Evolutionary conservation across 345 rosid genomes (phyloP), one percentile per base, ranked within the genome.

Genomic region (Alliaria petiolata): DNA sequence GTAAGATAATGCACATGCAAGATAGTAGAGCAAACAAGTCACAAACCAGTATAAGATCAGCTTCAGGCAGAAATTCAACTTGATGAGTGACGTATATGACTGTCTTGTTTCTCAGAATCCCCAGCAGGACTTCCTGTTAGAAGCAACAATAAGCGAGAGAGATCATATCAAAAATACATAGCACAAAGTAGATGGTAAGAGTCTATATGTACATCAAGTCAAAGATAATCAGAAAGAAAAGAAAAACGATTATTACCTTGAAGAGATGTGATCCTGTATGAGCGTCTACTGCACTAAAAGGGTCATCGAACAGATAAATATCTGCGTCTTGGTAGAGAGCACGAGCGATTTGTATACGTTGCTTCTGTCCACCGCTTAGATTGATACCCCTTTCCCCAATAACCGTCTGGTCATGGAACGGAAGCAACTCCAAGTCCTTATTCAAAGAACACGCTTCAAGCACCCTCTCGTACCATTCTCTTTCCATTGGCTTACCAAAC

Each of bases 291-390:
- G 96, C 88, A 69, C 93, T 89, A 63, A 92, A 92, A 44, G 96
- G 95, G 62, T 92, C 98, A 71, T 92, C 96, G 8, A 92, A 80
- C 11, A 92, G 78, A 76, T 85, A 89, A 8, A 87, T 82, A 75
- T 87, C 90, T 0, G 95, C 85, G 55, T 85, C 76, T 7, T 81
- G 82, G 64, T 87, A 89, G 16, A 87, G 61, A 2, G 98, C 92
- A 1, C 95, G 89, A 2, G 96, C 96, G 11, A 92, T 77, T 38
- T 92, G 95, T 65, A 92, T 72, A 25, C 96, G 78, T 61, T 87
- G 96, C 82, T 87, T 89, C 77, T 92, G 98, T 49, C 98, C 93
- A 25, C 96, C 96, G 12, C 96, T 92, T 78, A 92, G 50, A 69
- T 86, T 92, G 43, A 89, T 81, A 15, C 98, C 98, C 33, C 92